Percentiles rank a stretch among this genome's conserved stretches.
phyloP scores from a whole-genome alignment of 805 yeast species.

The Lipomyces sp. region DNA sequence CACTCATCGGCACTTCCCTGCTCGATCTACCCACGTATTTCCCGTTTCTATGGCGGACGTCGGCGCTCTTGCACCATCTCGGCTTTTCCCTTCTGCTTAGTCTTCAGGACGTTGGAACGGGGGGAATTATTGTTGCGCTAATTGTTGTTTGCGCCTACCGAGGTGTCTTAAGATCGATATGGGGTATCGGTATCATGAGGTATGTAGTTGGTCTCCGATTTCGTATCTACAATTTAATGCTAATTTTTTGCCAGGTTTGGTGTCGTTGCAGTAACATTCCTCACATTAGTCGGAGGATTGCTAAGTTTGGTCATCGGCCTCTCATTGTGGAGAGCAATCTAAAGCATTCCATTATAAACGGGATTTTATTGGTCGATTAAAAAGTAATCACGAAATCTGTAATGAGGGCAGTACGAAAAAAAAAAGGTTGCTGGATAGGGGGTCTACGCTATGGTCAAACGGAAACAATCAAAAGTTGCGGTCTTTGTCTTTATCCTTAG shows the following conservation, averaged over 20 bases:
- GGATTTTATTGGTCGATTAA: not conserved
- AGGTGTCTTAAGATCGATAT: constrained; percentile 29
- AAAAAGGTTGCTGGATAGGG: not conserved
- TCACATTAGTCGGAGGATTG: constrained; percentile 33
- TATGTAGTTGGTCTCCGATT: not conserved
- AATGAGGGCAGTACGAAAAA: not conserved
- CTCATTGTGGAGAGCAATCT: constrained; percentile 32
- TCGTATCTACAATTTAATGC: too few relatives aligned
- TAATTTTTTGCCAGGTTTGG: constrained; percentile 19
- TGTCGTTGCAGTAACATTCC: constrained; percentile 34
- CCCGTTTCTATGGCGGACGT: constrained; percentile 34
- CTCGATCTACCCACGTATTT: constrained; percentile 34
- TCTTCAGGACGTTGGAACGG: constrained; percentile 19
- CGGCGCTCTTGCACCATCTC: constrained; percentile 31
- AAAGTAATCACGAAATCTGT: not conserved
- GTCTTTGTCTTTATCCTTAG: not conserved
- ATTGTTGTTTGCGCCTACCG: constrained; percentile 29
- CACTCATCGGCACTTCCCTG: constrained; percentile 33
- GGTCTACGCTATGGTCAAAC: not conserved
- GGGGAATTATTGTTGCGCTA: constrained; percentile 14
- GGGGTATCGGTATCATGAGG: constrained; percentile 38
- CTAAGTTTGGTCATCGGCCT: constrained; percentile 31
- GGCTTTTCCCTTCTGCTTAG: constrained; percentile 33
- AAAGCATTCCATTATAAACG: not conserved
- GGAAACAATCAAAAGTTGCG: not conserved